These are phyloP conservation scores for Alternaria sp. DNA, from an alignment of 2,329 filamentous ascomycete genomes.

Conservation along the genomic window DNA sequence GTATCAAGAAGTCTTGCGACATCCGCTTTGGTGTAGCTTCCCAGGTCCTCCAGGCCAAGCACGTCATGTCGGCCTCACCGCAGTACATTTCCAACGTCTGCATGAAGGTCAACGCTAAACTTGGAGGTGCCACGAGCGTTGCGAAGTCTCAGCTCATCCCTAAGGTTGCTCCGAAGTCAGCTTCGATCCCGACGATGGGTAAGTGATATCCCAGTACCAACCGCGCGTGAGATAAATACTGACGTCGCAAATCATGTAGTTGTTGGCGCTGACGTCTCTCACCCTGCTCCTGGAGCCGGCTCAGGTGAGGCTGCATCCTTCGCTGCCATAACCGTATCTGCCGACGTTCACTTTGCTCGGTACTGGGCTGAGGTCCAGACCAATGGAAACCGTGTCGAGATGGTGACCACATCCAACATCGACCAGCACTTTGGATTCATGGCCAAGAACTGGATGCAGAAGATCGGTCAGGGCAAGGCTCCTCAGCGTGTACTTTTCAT, in stretches of 20 bases:
- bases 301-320: constrained; percentile 69
- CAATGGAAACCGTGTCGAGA: constrained; percentile 84
- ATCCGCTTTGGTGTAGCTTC: constrained; percentile 84
- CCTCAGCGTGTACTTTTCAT: constrained; percentile 89
- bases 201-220: background rate
- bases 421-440: constrained; percentile 71
- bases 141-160: constrained; percentile 52
- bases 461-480: constrained; percentile 60
- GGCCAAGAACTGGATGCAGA: constrained; percentile 69
- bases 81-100: constrained; percentile 95
- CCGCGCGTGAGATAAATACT: background rate
- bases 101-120: constrained; percentile 97
- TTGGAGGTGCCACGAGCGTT: constrained; percentile 79
- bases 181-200: constrained; percentile 65
- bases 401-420: constrained; percentile 75
- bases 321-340: constrained; percentile 85
- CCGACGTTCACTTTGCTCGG: constrained; percentile 73
- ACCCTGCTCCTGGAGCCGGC: constrained; percentile 70
- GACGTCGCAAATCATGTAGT: constrained; percentile 53
- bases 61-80: constrained; percentile 73
- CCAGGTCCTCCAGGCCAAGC: constrained; percentile 78
- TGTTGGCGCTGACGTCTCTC: constrained; percentile 91
- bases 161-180: constrained; percentile 35
- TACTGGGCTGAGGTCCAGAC: constrained; percentile 84
- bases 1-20: constrained; percentile 89